A percentile compares a stretch with the other conserved stretches of the same genome.
Conservation (phyloP, 352 stramenopile species). For the Pythium inflatum region DNA sequence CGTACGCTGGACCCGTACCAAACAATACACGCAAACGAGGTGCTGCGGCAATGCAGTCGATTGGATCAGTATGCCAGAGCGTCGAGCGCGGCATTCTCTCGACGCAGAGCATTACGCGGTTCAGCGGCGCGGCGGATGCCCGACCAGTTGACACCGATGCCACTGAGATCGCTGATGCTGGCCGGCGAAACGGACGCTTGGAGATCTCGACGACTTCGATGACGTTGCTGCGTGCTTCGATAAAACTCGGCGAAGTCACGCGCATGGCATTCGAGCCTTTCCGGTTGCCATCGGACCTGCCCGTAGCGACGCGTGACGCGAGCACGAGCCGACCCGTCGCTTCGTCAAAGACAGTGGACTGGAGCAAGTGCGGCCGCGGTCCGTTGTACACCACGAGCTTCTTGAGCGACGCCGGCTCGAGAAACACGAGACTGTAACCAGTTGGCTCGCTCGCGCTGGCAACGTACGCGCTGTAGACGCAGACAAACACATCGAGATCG, state of each 20-base stretch:
- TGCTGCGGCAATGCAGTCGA: constrained; percentile 44
- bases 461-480: constrained; percentile 50
- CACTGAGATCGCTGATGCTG: not conserved
- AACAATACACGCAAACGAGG: constrained; percentile 42
- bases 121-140: not conserved
- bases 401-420: constrained; percentile 65
- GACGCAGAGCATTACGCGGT: constrained; percentile 53
- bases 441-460: not conserved
- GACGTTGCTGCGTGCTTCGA: constrained; percentile 41
- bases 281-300: not conserved
- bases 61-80: constrained; percentile 41
- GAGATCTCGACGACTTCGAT: constrained; percentile 58
- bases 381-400: constrained; percentile 59
- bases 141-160: not conserved
- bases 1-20: constrained; percentile 31
- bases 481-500: constrained; percentile 61
- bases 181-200: constrained; percentile 40
- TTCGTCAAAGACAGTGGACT: constrained; percentile 50
- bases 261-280: constrained; percentile 5
- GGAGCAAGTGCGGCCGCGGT: constrained; percentile 44
- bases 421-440: constrained; percentile 52
- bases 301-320: constrained; percentile 27
- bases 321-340: constrained; percentile 49
- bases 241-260: constrained; percentile 8
- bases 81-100: constrained; percentile 42